Evolutionary conservation across 345 rosid species (phyloP).

Genomic region (Toxicodendron radicans): DNA sequence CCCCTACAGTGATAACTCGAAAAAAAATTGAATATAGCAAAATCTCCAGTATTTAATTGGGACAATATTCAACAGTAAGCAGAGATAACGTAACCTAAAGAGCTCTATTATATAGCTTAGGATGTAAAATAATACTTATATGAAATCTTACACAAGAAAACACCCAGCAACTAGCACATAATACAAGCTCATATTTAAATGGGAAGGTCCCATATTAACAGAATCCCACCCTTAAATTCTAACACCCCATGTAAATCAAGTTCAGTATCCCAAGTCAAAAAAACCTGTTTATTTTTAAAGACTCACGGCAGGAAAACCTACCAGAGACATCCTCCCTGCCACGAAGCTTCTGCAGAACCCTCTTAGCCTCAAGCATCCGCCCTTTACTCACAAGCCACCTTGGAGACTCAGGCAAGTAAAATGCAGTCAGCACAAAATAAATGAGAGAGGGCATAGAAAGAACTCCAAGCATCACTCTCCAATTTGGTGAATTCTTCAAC

Average conservation of each 20-base stretch:
- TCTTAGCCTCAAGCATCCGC: constrained; percentile 85
- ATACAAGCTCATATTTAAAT: not conserved
- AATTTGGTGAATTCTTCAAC: constrained; percentile 60
- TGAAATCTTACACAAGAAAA: not conserved
- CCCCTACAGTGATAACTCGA: too few relatives aligned
- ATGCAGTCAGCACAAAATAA: constrained; percentile 57
- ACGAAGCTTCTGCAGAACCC: constrained; percentile 74
- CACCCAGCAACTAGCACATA: not conserved
- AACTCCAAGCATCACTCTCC: constrained; percentile 99
- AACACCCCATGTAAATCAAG: constrained; percentile 12
- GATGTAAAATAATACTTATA: not conserved
- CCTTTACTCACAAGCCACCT: constrained; percentile 99
- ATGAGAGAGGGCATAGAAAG: constrained; percentile 75
- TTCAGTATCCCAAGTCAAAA: not conserved
- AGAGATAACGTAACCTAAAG: not conserved
- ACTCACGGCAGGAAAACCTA: constrained; percentile 34
- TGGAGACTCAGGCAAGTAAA: constrained; percentile 94
- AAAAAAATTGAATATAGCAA: too few relatives aligned
- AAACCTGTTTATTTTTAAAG: not conserved
- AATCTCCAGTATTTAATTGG: not conserved
- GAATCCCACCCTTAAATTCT: not conserved
- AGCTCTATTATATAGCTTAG: not conserved
- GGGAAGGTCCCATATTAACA: not conserved
- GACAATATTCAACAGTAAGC: not conserved
- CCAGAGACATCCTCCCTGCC: constrained; percentile 91